Conservation (phyloP, 441 rosid species). For the Brassica balearica region DNA sequence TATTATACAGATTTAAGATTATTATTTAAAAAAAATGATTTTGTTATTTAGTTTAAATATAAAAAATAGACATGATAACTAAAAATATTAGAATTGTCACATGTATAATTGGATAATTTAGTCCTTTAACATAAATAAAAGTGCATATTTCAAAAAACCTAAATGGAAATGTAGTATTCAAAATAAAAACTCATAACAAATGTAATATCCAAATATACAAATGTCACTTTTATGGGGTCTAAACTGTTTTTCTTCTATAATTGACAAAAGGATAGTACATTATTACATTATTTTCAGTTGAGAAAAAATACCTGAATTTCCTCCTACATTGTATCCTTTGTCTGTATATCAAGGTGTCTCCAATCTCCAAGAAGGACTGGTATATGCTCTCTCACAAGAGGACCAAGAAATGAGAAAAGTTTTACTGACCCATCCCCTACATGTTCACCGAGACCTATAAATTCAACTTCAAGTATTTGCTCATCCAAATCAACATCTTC, state of each 20-base stretch:
- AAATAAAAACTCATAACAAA: too few relatives aligned
- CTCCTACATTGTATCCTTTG: background rate
- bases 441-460: background rate
- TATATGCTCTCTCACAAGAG: background rate
- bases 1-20: too few relatives aligned
- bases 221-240: too few relatives aligned
- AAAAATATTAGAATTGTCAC: too few relatives aligned
- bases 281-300: background rate
- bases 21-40: too few relatives aligned
- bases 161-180: too few relatives aligned
- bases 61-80: too few relatives aligned
- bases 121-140: too few relatives aligned
- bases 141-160: too few relatives aligned
- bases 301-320: background rate
- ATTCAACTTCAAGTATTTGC: background rate
- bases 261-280: background rate
- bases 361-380: background rate
- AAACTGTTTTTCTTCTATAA: background rate
- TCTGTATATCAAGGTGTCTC: background rate
- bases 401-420: background rate
- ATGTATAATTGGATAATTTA: too few relatives aligned
- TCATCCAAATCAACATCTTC: conserved; percentile 15
- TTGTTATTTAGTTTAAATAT: too few relatives aligned
- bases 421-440: background rate
- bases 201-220: too few relatives aligned